phyloP scores from a whole-genome alignment of 805 yeast species.

The Hagleromyces aurorensis region DNA sequence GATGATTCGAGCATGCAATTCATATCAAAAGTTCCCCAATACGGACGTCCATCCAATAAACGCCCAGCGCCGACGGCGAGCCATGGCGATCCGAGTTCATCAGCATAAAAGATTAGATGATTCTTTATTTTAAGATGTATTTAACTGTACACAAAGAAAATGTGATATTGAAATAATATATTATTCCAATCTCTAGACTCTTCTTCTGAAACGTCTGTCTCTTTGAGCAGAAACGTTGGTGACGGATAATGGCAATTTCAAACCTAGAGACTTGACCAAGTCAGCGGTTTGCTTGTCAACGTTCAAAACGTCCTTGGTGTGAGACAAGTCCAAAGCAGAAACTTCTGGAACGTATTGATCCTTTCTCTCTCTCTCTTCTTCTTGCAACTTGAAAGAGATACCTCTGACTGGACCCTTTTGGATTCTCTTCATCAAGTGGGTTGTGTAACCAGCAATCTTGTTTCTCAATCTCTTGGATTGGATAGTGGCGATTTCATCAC shows the following conservation, averaged over 20 bases:
- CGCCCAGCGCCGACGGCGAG: neutral
- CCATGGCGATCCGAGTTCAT: conserved; percentile 1
- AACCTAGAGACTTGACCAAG: conserved; percentile 89
- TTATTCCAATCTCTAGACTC: conserved; percentile 46
- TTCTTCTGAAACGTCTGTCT: conserved; percentile 87
- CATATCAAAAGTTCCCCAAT: neutral
- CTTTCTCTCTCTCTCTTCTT: conserved; percentile 99
- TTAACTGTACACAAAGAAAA: conserved; percentile 19
- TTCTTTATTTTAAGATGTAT: conserved; percentile 14
- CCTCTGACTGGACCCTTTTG: conserved; percentile 99
- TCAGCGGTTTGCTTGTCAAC: conserved; percentile 96
- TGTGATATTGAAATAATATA: conserved; percentile 5
- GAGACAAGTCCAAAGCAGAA: conserved; percentile 97
- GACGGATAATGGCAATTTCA: conserved; percentile 79
- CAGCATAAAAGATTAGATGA: conserved; percentile 9
- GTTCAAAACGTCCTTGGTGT: conserved; percentile 92
- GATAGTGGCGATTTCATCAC: conserved; percentile 96
- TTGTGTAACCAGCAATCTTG: conserved; percentile 99
- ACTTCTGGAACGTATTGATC: conserved; percentile 99
- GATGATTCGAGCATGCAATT: no score
- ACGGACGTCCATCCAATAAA: neutral
- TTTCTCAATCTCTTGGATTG: conserved; percentile 99
- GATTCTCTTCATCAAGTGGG: conserved; percentile 99
- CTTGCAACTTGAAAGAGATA: conserved; percentile 99
- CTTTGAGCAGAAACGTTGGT: conserved; percentile 84